phyloP scores from a whole-genome alignment of 495 filamentous ascomycete genomes.

The Hyphodiscus hymeniophilus region DNA sequence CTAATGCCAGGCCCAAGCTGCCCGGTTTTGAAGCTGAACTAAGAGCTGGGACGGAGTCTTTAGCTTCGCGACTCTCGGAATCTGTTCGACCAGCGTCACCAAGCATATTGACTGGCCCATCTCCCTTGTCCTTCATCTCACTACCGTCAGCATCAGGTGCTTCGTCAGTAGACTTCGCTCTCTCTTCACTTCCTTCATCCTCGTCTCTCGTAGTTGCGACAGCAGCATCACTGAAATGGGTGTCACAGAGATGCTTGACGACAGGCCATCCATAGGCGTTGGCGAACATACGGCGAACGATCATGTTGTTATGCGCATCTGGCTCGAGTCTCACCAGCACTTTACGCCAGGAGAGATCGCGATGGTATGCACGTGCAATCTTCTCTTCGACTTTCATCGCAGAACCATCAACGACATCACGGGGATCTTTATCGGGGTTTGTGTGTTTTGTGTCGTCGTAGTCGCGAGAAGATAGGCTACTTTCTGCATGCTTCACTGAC shows the following conservation, averaged over 20 bases:
- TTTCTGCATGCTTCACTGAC: slow-evolving; percentile 5
- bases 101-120: slow-evolving; percentile 2
- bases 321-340: slow-evolving; percentile 92
- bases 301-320: slow-evolving; percentile 97
- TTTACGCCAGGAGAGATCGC: slow-evolving; percentile 86
- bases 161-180: slow-evolving; percentile 30
- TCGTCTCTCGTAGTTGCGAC: slow-evolving; percentile 52
- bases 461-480: slow-evolving; percentile 15
- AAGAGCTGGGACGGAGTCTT: slow-evolving; percentile 30
- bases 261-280: slow-evolving; percentile 99
- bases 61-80: slow-evolving; percentile 32
- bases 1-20: slow-evolving; percentile 9
- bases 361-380: slow-evolving; percentile 91
- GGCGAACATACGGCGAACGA: slow-evolving; percentile 89
- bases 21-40: slow-evolving; percentile 10
- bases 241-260: slow-evolving; percentile 84
- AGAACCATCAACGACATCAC: slow-evolving; percentile 42
- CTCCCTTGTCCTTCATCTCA: slow-evolving; percentile 24
- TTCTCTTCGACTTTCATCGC: slow-evolving; percentile 92
- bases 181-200: slow-evolving; percentile 30
- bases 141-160: slow-evolving; percentile 30
- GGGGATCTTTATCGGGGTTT: slow-evolving; percentile 23
- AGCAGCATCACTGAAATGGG: slow-evolving; percentile 72
- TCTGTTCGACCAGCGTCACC: slow-evolving; percentile 23
- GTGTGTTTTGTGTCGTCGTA: slow-evolving; percentile 23